Evolutionary conservation across 257 asterid genomes (phyloP), one percentile per base, ranked within the genome.

Genomic region (Solanum chaucha): DNA sequence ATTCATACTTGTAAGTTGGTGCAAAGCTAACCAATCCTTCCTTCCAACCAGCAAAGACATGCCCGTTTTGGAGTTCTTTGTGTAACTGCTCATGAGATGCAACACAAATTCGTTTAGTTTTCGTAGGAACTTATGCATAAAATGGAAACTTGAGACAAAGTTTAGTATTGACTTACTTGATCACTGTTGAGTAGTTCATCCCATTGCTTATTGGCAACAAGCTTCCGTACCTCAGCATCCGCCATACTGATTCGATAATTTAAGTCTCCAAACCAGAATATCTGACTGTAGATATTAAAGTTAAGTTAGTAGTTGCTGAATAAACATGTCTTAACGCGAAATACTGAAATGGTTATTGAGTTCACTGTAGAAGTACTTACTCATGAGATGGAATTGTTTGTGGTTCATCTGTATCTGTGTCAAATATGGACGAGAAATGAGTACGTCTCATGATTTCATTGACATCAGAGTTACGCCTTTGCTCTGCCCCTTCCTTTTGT

Each of bases 191-290:
- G 98, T 90, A 96, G 98, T 88, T 90, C 91, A 20, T 86, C 84
- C 98, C 98, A 96, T 83, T 94, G 93, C 94, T 90, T 92, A 78
- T 89, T 89, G 2, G 91, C 93, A n/a, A 95, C 96, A 24, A 93
- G 95, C 87, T 92, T 94, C 88, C 99, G 91, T 55, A 94, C 96
- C 51, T 95, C 93, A 70, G 86, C 89, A 87, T 95, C 98, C 48
- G 75, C 61, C 95, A 96, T 87, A 90, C 89, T 94, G 90, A 96
- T 90, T 67, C 99, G 98, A 89, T 96, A 96, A 51, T 96, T 96
- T 91, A 96, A 89, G 88, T 96, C 99, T n/a, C 99, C 99, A 81
- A 96, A 94, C 98, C 99, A 96, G 93, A 96, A 96, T 93, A 95
- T 94, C 92, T 93, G 94, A 89, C 98, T 96, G 98, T 89, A 87